Base-by-base conservation (phyloP, 257 asterid species). In the Solanum piurae region DNA sequence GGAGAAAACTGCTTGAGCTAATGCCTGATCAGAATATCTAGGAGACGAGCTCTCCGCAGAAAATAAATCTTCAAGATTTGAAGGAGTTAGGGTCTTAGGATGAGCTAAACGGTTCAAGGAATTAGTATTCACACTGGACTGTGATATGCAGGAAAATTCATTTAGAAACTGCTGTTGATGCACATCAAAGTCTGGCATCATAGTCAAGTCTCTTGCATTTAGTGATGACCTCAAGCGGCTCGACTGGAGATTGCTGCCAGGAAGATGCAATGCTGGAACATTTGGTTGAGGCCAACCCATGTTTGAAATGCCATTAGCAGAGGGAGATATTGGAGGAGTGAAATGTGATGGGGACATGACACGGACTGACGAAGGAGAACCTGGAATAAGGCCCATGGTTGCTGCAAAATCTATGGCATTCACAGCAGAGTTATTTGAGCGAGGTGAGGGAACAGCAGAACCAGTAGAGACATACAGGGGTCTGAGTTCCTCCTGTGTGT, bases 301-400 rank as follows among this genome's bases (percentile, higher is more conserved):
- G 86, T 89, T 93, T 27, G 98, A 84, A 82, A 90, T 85, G 84
- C 94, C 93, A 60, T 91, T 92, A 20, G 91, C 86, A 10, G 95
- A 91, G 16, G 98, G 97, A 23, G 98, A 94, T 93, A 95, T 90
- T 58, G 98, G 98, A 5, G 98, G 96, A 23, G 97, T 93, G 89
- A 91, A 94, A 4, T 93, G 93, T 4, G 93, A 89, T 10, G 95
- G 95, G 11, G 95, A 89, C 94, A 92, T 90, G 77, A 90, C 86
- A 20, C 90, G 76, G 82, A 91, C 91, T 4, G 98, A 90, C 84
- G 92, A 93, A 18, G 97, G 98, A n/a, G 97, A 92, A 44, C 92
- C 93, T 3, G 96, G 98, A 77, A 94, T 86, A 86, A 92, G 89
- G 85, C 90, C 92, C 94, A 95, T 95, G 3, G 93, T 93, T 23